These are phyloP conservation scores for Eucalyptus virginea DNA, from an alignment of 345 rosid genomes.

Conservation along the genomic window DNA sequence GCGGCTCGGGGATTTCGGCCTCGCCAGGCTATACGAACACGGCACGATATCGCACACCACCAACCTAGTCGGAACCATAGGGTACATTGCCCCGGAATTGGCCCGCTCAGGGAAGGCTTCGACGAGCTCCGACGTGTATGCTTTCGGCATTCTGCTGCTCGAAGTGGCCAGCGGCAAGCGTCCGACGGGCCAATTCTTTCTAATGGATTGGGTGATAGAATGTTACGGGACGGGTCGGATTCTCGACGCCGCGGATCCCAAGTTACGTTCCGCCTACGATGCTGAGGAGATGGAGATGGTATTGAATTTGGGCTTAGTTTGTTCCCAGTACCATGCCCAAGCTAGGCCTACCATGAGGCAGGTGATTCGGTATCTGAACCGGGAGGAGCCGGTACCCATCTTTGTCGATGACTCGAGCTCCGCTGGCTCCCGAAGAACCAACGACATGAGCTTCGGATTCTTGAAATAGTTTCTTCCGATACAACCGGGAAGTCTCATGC, in stretches of 20 bases:
- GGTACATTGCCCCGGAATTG: constrained; percentile 71
- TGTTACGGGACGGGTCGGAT: constrained; percentile 4
- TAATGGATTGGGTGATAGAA: constrained; percentile 28
- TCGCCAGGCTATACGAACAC: constrained; percentile 62
- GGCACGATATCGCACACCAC: constrained; percentile 49
- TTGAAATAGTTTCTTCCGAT: constrained; percentile 8
- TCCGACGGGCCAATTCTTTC: constrained; percentile 16
- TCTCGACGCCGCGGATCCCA: constrained; percentile 33
- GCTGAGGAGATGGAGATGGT: constrained; percentile 33
- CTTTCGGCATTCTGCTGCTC: constrained; percentile 54
- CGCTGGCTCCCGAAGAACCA: neutral
- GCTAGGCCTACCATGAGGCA: constrained; percentile 50
- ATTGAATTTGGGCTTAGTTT: constrained; percentile 32
- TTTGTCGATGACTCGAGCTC: constrained; percentile 3
- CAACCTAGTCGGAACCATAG: constrained; percentile 52
- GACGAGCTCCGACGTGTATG: constrained; percentile 53
- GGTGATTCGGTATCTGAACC: constrained; percentile 34
- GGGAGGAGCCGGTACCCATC: constrained; percentile 32
- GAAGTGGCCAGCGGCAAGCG: constrained; percentile 52
- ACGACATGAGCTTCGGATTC: neutral
- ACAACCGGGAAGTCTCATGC: neutral
- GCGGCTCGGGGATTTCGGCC: constrained; percentile 68
- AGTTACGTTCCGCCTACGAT: constrained; percentile 13
- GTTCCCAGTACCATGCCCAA: constrained; percentile 29
- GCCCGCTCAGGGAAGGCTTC: constrained; percentile 62